Conservation (phyloP, 2,329 filamentous ascomycete species). For the Didymella lethalis region DNA sequence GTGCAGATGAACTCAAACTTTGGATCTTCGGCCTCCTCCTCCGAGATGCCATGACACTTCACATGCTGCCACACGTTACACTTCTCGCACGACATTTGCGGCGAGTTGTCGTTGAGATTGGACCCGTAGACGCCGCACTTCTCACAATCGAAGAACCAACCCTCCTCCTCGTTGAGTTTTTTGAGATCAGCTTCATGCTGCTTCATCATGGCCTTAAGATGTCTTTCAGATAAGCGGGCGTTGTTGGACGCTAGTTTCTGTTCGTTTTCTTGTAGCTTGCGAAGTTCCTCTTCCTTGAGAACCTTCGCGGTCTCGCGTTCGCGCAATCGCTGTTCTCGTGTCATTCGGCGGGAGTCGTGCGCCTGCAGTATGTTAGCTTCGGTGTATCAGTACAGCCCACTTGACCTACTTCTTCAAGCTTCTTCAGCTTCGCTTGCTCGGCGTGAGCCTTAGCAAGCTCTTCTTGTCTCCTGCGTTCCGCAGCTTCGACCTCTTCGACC, state of each 20-base stretch:
- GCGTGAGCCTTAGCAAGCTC: conserved; percentile 70
- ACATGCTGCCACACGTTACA: conserved; percentile 98
- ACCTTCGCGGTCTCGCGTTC: conserved; percentile 85
- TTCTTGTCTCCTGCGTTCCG: conserved; percentile 69
- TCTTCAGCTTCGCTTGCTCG: conserved; percentile 66
- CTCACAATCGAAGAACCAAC: conserved; percentile 93
- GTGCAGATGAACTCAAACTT: conserved; percentile 89
- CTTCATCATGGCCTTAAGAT: conserved; percentile 82
- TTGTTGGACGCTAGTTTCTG: conserved; percentile 59
- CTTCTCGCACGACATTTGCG: conserved; percentile 90
- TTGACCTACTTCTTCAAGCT: conserved; percentile 67
- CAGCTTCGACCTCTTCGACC: conserved; percentile 74
- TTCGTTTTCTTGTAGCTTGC: conserved; percentile 78
- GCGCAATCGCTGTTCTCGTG: conserved; percentile 82
- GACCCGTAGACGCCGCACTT: conserved; percentile 89
- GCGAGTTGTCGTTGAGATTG: conserved; percentile 87
- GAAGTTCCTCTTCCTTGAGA: conserved; percentile 84
- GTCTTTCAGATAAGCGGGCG: conserved; percentile 75
- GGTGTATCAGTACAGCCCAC: neutral
- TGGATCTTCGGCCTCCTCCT: conserved; percentile 73
- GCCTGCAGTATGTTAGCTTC: conserved; percentile 60
- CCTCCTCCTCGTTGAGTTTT: conserved; percentile 73
- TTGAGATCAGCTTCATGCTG: conserved; percentile 78
- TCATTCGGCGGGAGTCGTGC: conserved; percentile 79
- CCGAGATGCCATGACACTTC: conserved; percentile 82